These are phyloP conservation scores for Xylaria sp. DNA, from an alignment of 2,329 filamentous ascomycete genomes.

Conservation along the genomic window DNA sequence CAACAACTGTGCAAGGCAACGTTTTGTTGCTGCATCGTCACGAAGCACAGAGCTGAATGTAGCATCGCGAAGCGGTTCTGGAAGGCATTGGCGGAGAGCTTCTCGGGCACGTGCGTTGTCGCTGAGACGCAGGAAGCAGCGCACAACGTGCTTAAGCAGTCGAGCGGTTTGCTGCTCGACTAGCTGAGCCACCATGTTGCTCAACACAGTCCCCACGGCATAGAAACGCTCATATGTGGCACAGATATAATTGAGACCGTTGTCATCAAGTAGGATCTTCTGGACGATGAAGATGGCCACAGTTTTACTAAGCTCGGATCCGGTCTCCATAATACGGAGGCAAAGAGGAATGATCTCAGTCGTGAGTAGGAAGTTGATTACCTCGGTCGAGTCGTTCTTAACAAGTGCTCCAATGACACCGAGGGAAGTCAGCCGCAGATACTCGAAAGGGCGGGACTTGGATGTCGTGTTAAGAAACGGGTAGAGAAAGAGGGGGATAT, in stretches of 20 bases:
- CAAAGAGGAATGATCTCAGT: slow-evolving; percentile 98
- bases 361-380: slow-evolving; percentile 98
- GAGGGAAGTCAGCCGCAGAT: slow-evolving; percentile 91
- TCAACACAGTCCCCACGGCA: slow-evolving; percentile 93
- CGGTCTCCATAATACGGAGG: slow-evolving; percentile 98
- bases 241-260: slow-evolving; percentile 96
- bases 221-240: slow-evolving; percentile 99
- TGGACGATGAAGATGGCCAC: slow-evolving; percentile 99
- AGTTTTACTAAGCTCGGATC: slow-evolving; percentile 96
- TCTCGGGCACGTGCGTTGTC: slow-evolving; percentile 96
- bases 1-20: slow-evolving; percentile 93
- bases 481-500: slow-evolving; percentile 97
- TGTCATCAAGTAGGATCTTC: slow-evolving; percentile 96
- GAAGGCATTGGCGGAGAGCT: slow-evolving; percentile 92
- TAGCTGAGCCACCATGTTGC: slow-evolving; percentile 97
- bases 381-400: slow-evolving; percentile 97
- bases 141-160: slow-evolving; percentile 94
- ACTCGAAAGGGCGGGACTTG: slow-evolving; percentile 96
- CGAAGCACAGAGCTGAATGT: slow-evolving; percentile 96
- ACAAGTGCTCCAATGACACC: slow-evolving; percentile 96
- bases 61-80: slow-evolving; percentile 96
- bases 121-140: slow-evolving; percentile 92
- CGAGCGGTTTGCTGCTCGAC: slow-evolving; percentile 97
- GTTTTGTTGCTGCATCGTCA: slow-evolving; percentile 96
- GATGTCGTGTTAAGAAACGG: slow-evolving; percentile 98